A percentile compares a stretch with the other conserved stretches of the same genome.
phyloP scores from a whole-genome alignment of 805 yeast genomes.

The Yarrowia sp. region DNA sequence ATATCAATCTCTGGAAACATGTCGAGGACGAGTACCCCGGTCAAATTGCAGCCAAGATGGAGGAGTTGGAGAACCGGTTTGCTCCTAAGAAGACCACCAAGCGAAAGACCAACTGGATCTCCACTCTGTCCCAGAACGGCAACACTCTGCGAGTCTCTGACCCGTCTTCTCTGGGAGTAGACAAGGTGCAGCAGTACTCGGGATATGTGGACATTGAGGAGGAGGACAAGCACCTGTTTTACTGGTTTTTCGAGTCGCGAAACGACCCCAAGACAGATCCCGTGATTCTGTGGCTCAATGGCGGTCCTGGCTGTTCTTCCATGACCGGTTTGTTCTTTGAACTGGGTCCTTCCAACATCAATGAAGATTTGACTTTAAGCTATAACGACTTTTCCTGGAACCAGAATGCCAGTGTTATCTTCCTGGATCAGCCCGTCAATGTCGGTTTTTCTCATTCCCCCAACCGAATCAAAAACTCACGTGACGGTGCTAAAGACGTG shows the following conservation, averaged over 20 bases:
- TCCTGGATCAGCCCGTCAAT: conserved; percentile 90
- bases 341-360: conserved; percentile 81
- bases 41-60: not conserved
- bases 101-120: not conserved
- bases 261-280: conserved; percentile 86
- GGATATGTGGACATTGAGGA: conserved; percentile 73
- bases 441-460: conserved; percentile 86
- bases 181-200: conserved; percentile 65
- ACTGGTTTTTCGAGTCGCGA: conserved; percentile 91
- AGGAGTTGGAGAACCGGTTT: conserved; percentile 9
- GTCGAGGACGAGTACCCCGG: not conserved
- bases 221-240: conserved; percentile 83
- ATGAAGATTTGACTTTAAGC: conserved; percentile 62
- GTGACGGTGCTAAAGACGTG: conserved; percentile 84
- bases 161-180: conserved; percentile 69
- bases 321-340: conserved; percentile 88
- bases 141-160: conserved; percentile 58
- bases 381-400: conserved; percentile 89
- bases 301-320: conserved; percentile 96
- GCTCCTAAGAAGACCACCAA: conserved; percentile 5
- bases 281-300: conserved; percentile 85
- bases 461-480: conserved; percentile 63
- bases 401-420: conserved; percentile 82
- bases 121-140: conserved; percentile 24
- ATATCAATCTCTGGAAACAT: not conserved